Conservation (phyloP, 2,329 filamentous ascomycete species). For the Escovopsis weberi region DNA sequence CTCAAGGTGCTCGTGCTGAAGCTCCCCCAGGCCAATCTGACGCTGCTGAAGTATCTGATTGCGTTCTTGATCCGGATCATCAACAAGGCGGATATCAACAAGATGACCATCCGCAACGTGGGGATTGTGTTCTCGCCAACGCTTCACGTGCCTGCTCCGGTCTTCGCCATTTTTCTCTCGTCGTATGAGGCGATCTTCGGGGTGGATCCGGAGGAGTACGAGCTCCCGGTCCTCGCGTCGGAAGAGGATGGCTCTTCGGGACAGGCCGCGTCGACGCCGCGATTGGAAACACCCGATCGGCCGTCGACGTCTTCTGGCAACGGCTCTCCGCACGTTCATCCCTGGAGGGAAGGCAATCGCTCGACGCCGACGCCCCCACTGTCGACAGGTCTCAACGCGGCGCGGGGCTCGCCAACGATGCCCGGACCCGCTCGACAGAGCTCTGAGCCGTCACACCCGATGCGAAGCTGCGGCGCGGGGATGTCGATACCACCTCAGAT, state of each 20-base stretch:
- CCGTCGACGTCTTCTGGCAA: slow-evolving; percentile 34
- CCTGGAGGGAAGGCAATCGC: slow-evolving; percentile 22
- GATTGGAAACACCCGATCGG: slow-evolving; percentile 24
- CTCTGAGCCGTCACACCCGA: slow-evolving; percentile 21
- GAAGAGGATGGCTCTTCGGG: slow-evolving; percentile 21
- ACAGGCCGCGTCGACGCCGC: slow-evolving; percentile 15
- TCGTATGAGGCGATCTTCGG: slow-evolving; percentile 82
- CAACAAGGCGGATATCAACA: slow-evolving; percentile 79
- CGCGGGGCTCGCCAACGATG: slow-evolving; percentile 30
- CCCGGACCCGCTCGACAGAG: slow-evolving; percentile 15
- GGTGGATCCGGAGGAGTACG: slow-evolving; percentile 48
- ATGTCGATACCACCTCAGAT: slow-evolving; percentile 1
- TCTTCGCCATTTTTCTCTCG: slow-evolving; percentile 87
- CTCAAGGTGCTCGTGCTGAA: slow-evolving; percentile 67
- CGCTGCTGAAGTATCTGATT: slow-evolving; percentile 70
- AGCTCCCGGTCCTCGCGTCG: slow-evolving; percentile 33
- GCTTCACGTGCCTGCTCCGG: slow-evolving; percentile 84
- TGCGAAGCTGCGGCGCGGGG: no score
- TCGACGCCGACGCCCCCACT: slow-evolving; percentile 37
- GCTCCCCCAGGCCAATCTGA: slow-evolving; percentile 66
- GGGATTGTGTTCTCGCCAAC: slow-evolving; percentile 97
- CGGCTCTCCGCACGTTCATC: slow-evolving; percentile 30
- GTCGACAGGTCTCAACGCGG: slow-evolving; percentile 15
- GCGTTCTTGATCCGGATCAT: slow-evolving; percentile 86
- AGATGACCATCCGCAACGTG: slow-evolving; percentile 96